These are phyloP conservation scores for Trebouxia sp. DNA, from an alignment of 139 green algal species.

Conservation along the genomic window DNA sequence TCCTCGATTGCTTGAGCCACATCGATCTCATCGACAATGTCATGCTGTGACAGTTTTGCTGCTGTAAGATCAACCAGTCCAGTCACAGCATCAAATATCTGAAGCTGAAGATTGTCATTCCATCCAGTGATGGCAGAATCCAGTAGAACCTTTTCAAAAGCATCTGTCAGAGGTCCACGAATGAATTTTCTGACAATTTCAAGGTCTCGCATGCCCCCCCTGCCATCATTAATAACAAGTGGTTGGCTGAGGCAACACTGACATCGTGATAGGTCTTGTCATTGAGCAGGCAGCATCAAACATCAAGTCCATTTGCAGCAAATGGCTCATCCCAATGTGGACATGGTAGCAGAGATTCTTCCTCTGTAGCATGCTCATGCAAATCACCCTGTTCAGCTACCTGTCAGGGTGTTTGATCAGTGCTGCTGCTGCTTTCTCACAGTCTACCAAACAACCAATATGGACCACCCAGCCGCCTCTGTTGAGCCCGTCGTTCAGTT, in stretches of 20 bases:
- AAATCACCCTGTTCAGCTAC: not conserved
- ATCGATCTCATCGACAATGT: not conserved
- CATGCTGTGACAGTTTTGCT: slow-evolving; percentile 5
- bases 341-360: too few relatives aligned
- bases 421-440: slow-evolving; percentile 12
- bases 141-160: slow-evolving; percentile 19
- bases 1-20: not conserved
- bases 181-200: slow-evolving; percentile 10
- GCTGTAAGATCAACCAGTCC: not conserved
- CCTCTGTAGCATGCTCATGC: not conserved
- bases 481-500: not conserved
- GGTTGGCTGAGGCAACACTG: too few relatives aligned
- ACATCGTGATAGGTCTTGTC: too few relatives aligned
- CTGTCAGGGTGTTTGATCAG: slow-evolving; percentile 16
- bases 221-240: too few relatives aligned
- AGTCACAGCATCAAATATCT: slow-evolving; percentile 2
- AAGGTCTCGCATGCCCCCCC: not conserved
- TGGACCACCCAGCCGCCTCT: slow-evolving; percentile 13
- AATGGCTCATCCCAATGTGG: too few relatives aligned
- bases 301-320: too few relatives aligned
- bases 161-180: not conserved
- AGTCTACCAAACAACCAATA: not conserved
- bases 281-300: too few relatives aligned
- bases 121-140: not conserved
- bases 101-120: slow-evolving; percentile 4